A percentile compares a stretch with the other conserved stretches of the same genome.
Evolutionary conservation across 768 basidiomycete species (phyloP).

Genomic region (Mycena vulgaris): DNA sequence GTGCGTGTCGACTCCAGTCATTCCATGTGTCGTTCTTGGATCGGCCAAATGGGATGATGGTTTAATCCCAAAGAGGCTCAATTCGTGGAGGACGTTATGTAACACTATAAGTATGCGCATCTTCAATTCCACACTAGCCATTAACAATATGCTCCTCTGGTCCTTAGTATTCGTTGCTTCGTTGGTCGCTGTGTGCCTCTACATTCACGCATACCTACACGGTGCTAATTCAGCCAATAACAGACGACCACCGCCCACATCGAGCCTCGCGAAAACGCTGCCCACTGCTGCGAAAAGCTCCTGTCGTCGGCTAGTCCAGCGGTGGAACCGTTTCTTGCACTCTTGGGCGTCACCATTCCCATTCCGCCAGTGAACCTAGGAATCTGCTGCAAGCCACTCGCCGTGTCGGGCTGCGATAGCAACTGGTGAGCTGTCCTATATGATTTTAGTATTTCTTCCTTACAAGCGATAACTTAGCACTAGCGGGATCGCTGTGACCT

Average conservation of each 20-base stretch:
- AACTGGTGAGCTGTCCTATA: conserved; percentile 4
- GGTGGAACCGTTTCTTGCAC: conserved; percentile 13
- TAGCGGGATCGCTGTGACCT: conserved; percentile 16
- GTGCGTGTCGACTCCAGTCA: background rate
- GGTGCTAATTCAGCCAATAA: background rate
- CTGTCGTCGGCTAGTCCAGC: conserved; percentile 16
- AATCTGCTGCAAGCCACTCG: conserved; percentile 18
- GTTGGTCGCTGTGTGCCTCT: conserved; percentile 13
- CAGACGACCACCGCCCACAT: conserved; percentile 8
- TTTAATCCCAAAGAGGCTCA: background rate
- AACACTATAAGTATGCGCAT: background rate
- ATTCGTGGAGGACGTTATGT: conserved; percentile 7
- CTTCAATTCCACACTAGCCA: background rate
- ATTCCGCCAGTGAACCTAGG: conserved; percentile 13
- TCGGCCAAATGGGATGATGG: conserved; percentile 7
- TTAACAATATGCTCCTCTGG: conserved; percentile 10
- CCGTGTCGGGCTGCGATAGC: conserved; percentile 13
- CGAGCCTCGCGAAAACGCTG: too few species aligned
- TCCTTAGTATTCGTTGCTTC: conserved; percentile 11
- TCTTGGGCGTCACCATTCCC: conserved; percentile 18
- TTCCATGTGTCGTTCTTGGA: conserved; percentile 13
- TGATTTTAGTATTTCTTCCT: background rate
- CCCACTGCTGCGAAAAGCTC: conserved; percentile 17
- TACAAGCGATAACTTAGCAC: conserved; percentile 7
- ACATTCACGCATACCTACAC: background rate